Evolutionary conservation across 1,139 yeast species (phyloP).

Genomic region (Suhomyces bolitotheri): DNA sequence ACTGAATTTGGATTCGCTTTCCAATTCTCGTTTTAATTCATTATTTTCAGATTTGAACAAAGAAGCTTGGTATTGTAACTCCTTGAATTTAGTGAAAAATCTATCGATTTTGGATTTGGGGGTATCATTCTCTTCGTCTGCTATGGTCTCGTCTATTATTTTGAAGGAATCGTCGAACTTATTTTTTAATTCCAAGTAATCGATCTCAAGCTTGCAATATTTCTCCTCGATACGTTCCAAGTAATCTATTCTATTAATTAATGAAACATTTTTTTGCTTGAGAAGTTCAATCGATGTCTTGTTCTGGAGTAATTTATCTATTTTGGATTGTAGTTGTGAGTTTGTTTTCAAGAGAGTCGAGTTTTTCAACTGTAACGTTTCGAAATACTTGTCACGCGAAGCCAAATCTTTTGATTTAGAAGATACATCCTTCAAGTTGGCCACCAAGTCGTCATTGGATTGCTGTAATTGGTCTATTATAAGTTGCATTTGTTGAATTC

Average conservation of each 20-base stretch:
- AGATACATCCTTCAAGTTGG: slow-evolving; percentile 30
- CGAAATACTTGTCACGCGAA: slow-evolving; percentile 18
- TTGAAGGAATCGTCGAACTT: slow-evolving; percentile 39
- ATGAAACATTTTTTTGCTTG: slow-evolving; percentile 38
- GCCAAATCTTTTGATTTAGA: slow-evolving; percentile 10
- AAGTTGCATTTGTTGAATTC: slow-evolving; percentile 24
- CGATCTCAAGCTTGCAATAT: slow-evolving; percentile 52
- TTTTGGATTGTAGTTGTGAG: slow-evolving; percentile 32
- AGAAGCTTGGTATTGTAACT: slow-evolving; percentile 39
- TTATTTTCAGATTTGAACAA: slow-evolving; percentile 28
- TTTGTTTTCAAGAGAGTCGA: slow-evolving; percentile 34
- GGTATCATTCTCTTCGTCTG: slow-evolving; percentile 21
- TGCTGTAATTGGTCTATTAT: slow-evolving; percentile 22
- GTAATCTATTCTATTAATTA: slow-evolving; percentile 37
- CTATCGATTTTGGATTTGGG: slow-evolving; percentile 20
- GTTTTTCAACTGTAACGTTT: slow-evolving; percentile 31
- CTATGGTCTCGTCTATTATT: slow-evolving; percentile 26
- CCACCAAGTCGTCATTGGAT: slow-evolving; percentile 52
- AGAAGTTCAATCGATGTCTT: slow-evolving; percentile 42
- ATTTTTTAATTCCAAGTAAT: slow-evolving; percentile 48
- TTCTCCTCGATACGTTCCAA: slow-evolving; percentile 49
- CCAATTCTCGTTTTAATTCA: slow-evolving; percentile 4
- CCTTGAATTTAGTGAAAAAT: slow-evolving; percentile 37
- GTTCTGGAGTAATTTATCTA: slow-evolving; percentile 34
- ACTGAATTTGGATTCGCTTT: slow-evolving; percentile 2